Evolutionary conservation across 305 asterid genomes (phyloP), one percentile per base, ranked within the genome.

Genomic region (Andrographis paniculata): DNA sequence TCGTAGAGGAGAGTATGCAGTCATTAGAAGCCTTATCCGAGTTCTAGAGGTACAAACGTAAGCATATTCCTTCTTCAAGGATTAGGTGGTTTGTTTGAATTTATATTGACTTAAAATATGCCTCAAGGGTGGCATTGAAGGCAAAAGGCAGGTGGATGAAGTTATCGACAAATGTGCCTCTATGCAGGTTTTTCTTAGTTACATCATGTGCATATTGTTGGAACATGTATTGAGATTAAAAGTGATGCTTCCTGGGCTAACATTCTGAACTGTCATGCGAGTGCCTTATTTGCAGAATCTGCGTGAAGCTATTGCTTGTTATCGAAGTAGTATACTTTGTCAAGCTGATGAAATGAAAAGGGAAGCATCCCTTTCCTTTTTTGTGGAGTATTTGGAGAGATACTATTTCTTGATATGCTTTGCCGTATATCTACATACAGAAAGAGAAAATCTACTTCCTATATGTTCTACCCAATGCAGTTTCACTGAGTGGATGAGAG

Each of bases 351-450:
- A 89, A 77, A 89, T 86, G 98, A 86, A 86, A 80, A 76, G 70
- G 77, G 98, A 86, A 72, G 95, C 98, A 63, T 82, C 94, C 55
- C 92, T 89, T 56, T 89, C 98, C 67, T 89, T 82, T 73, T 89
- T 89, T 53, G 94, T 89, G 74, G 98, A 89, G 82, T 89, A 89
- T 72, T 64, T 89, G 73, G 98, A 89, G 77, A 86, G 98, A 86
- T 89, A 89, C 80, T 89, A 89, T 76, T 89, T 75, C 77, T 95
- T 89, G 48, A 89, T 89, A 50, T 89, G 98, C 68, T 89, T 89
- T 75, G 80, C 98, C 42, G 98, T 89, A 50, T 86, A 89, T 72
- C 95, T 89, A 56, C 85, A 86, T 52, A 82, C 87, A 27, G 92
- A 80, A 70, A 78, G 93, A 71, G 95, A 68, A 35, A 80, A 80